Conservation (phyloP, 257 asterid species). For the Schizonepeta tenuifolia region DNA sequence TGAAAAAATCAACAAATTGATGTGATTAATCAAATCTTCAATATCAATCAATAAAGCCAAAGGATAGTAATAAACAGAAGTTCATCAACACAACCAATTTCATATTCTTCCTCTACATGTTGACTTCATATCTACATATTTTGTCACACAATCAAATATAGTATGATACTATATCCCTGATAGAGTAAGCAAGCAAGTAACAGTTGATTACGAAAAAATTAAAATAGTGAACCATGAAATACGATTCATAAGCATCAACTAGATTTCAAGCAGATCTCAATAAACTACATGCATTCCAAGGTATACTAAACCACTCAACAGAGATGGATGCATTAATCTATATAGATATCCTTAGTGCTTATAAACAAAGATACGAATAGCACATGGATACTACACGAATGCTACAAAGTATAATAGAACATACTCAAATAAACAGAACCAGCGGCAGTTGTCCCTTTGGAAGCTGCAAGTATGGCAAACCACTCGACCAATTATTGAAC, state of each 20-base stretch:
- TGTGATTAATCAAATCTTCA: background rate
- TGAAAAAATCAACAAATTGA: background rate
- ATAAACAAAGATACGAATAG: background rate
- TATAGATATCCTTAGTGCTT: background rate
- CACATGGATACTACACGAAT: background rate
- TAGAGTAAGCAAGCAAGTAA: background rate
- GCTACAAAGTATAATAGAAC: background rate
- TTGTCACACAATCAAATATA: background rate
- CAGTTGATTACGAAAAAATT: background rate
- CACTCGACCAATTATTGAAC: background rate
- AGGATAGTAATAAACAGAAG: background rate
- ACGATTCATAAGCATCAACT: conserved; percentile 2
- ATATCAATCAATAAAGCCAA: background rate
- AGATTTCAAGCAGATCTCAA: no score
- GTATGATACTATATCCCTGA: background rate
- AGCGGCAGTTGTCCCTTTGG: background rate
- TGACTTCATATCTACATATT: background rate
- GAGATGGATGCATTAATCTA: background rate
- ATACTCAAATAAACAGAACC: conserved; percentile 10
- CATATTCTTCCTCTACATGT: background rate
- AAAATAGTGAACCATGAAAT: background rate
- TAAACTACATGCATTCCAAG: no score
- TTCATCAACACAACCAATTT: background rate
- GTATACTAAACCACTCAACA: no score
- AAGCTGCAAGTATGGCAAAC: background rate